A percentile compares a stretch with the other conserved stretches of the same genome.
Evolutionary conservation across 1,284 basidiomycete genomes (phyloP).

Genomic region (Puccinia triticina): DNA sequence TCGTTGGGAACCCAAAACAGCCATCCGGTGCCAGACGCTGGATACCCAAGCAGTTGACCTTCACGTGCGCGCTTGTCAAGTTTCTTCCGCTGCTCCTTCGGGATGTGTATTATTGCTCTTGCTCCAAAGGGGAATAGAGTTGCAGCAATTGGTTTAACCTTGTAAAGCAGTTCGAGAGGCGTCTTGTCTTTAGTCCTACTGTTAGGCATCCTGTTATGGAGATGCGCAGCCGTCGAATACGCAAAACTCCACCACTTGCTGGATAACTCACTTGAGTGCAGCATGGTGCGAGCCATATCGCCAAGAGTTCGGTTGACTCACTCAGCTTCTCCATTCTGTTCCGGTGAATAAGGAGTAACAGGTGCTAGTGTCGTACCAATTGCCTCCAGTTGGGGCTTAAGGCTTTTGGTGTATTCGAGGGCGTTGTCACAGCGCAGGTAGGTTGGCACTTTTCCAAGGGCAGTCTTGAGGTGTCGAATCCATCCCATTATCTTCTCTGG

Average conservation of each 20-base stretch:
- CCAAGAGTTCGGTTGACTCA: too few species aligned
- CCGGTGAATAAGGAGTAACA: neutral
- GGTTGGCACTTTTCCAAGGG: neutral
- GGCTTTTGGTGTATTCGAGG: neutral
- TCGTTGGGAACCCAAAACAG: neutral
- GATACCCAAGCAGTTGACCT: conserved; percentile 7
- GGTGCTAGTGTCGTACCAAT: neutral
- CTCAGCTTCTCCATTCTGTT: conserved; percentile 21
- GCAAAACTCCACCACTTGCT: neutral
- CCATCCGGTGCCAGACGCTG: conserved; percentile 9
- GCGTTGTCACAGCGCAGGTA: neutral
- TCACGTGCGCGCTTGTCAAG: neutral
- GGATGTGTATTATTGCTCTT: neutral
- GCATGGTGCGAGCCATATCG: conserved; percentile 5
- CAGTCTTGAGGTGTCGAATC: neutral
- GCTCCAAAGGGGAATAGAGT: conserved; percentile 27
- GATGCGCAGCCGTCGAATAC: neutral
- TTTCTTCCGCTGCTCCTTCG: neutral
- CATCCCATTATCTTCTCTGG: neutral
- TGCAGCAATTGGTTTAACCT: neutral
- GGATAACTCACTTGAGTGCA: neutral
- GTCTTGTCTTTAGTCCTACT: neutral
- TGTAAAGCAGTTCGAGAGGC: neutral
- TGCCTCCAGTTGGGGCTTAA: neutral
- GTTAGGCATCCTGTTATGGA: neutral